phyloP scores from a whole-genome alignment of 805 yeast species.

The Saccharomycopsis malanga region DNA sequence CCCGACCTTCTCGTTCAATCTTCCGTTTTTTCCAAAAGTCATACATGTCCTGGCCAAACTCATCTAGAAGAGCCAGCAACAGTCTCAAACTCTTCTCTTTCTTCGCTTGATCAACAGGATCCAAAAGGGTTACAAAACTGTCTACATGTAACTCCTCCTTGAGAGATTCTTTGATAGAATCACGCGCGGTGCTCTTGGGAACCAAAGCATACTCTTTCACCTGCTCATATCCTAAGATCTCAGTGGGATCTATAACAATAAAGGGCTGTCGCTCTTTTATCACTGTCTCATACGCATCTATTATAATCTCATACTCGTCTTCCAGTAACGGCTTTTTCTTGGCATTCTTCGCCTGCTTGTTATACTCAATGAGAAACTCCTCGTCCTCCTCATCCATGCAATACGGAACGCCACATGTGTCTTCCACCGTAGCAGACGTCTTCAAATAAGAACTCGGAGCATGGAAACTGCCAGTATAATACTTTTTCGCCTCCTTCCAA shows the following conservation, averaged over 20 bases:
- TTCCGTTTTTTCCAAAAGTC: conserved; percentile 78
- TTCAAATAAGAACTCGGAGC: conserved; percentile 79
- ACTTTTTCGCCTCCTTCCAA: conserved; percentile 73
- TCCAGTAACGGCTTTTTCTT: conserved; percentile 44
- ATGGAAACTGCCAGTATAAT: conserved; percentile 57
- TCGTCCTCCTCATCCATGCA: conserved; percentile 89
- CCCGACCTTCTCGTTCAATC: conserved; percentile 58
- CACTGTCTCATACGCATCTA: conserved; percentile 65
- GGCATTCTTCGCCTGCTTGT: conserved; percentile 31
- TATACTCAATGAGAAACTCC: conserved; percentile 45
- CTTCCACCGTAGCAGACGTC: conserved; percentile 94
- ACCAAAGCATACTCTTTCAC: conserved; percentile 45
- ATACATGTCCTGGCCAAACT: conserved; percentile 63
- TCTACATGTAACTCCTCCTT: conserved; percentile 48
- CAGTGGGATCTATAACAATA: conserved; percentile 74
- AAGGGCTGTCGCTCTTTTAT: conserved; percentile 84
- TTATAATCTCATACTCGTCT: conserved; percentile 77
- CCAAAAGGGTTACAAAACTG: conserved; percentile 55
- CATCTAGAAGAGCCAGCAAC: conserved; percentile 35
- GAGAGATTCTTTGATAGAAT: conserved; percentile 50
- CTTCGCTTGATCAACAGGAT: conserved; percentile 28
- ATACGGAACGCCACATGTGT: conserved; percentile 78
- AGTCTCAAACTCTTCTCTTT: conserved; percentile 26
- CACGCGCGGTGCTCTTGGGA: conserved; percentile 41
- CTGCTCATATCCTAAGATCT: conserved; percentile 64